These are phyloP conservation scores for Stentor roeselii DNA, from an alignment of 73 alveolate species.

Conservation along the genomic window DNA sequence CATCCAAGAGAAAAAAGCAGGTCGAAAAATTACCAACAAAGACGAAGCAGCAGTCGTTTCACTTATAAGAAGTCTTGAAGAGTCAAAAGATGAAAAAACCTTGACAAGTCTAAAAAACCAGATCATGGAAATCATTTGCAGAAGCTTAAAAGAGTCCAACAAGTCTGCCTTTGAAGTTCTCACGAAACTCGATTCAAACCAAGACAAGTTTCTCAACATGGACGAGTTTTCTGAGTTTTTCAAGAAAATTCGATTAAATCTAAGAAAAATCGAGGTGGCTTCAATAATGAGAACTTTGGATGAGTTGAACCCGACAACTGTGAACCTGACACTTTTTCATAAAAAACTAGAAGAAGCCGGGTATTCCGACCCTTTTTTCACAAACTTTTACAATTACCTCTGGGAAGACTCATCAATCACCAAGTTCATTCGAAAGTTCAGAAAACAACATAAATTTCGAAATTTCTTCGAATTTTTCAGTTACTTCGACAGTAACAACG, in stretches of 20 bases:
- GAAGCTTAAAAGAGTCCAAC: not conserved
- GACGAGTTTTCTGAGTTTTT: not conserved
- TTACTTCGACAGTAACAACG: not conserved
- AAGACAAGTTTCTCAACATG: not conserved
- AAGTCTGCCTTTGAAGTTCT: not conserved
- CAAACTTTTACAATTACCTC: not conserved
- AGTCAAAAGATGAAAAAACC: not conserved
- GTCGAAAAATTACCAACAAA: not conserved
- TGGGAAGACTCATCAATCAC: not conserved
- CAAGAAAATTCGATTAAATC: no score
- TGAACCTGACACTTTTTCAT: not conserved
- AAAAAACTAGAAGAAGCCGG: not conserved
- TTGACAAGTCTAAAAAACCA: not conserved
- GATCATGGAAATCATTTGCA: not conserved
- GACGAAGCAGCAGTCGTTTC: not conserved
- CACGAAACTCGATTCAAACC: not conserved
- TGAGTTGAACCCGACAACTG: not conserved
- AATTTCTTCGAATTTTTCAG: not conserved
- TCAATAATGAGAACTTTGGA: not conserved
- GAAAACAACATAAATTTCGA: not conserved
- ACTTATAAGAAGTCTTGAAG: not conserved
- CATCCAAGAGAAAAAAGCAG: not conserved
- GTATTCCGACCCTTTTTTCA: not conserved
- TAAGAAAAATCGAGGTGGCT: not conserved
- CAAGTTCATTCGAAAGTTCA: not conserved